A percentile compares a stretch with the other conserved stretches of the same genome.
phyloP scores from a whole-genome alignment of 2,329 filamentous ascomycete species.

The Curvularia verruculosa region DNA sequence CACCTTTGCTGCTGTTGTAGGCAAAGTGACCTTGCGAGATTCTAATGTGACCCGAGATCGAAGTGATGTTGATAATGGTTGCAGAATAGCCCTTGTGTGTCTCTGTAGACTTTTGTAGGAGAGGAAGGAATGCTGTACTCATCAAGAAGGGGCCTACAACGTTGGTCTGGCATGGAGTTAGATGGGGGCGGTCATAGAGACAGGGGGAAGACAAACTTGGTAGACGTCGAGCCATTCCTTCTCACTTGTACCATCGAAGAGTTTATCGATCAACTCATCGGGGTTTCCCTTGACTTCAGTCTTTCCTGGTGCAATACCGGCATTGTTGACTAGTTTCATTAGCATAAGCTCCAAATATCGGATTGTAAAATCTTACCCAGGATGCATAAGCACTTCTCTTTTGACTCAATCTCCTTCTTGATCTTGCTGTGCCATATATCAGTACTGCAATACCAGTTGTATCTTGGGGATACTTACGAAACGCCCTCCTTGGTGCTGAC shows the following conservation, averaged over 20 bases:
- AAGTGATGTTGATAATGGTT: constrained; percentile 55
- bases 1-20: constrained; percentile 59
- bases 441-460: neutral
- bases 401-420: constrained; percentile 52
- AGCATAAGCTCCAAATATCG: constrained; percentile 52
- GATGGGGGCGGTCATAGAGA: too few species aligned
- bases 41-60: constrained; percentile 54
- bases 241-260: constrained; percentile 53
- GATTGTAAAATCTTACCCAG: constrained; percentile 43
- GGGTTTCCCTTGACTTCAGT: constrained; percentile 46
- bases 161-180: too few species aligned
- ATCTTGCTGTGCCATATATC: constrained; percentile 38
- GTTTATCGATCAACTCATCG: constrained; percentile 53
- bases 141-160: constrained; percentile 58
- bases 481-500: constrained; percentile 54
- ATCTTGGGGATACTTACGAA: constrained; percentile 28
- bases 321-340: constrained; percentile 39
- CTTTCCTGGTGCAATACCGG: constrained; percentile 52
- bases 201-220: too few species aligned
- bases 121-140: constrained; percentile 54
- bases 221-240: constrained; percentile 56
- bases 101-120: constrained; percentile 53
- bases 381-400: constrained; percentile 54
- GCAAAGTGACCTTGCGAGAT: constrained; percentile 56
- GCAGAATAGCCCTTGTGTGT: constrained; percentile 52